A percentile compares a stretch with the other conserved stretches of the same genome.
These are phyloP conservation scores for Thozetella sp. DNA, from an alignment of 495 filamentous ascomycete species.

Conservation along the genomic window DNA sequence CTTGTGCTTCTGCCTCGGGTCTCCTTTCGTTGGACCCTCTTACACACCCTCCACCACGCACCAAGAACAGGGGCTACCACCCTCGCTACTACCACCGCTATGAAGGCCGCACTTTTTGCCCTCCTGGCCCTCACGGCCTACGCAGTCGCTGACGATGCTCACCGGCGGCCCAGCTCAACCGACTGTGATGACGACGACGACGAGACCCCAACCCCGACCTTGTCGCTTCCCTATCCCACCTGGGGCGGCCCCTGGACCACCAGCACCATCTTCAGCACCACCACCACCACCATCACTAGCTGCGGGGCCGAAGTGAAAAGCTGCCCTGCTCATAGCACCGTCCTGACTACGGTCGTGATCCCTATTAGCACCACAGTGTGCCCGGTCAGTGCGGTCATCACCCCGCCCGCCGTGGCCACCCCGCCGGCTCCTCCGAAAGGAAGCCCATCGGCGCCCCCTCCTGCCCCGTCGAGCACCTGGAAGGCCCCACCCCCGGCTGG, in stretches of 20 bases:
- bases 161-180: slow-evolving; percentile 11
- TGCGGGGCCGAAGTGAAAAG: slow-evolving; percentile 20
- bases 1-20: neutral
- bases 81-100: slow-evolving; percentile 1
- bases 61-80: slow-evolving; percentile 1
- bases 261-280: slow-evolving; percentile 30
- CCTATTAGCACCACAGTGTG: slow-evolving; percentile 35
- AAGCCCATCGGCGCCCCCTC: slow-evolving; percentile 11
- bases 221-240: slow-evolving; percentile 5
- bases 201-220: slow-evolving; percentile 12
- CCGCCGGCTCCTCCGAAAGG: slow-evolving; percentile 8
- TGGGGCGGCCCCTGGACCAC: slow-evolving; percentile 23
- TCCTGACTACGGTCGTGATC: slow-evolving; percentile 33
- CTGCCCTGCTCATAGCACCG: slow-evolving; percentile 30
- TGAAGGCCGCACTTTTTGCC: slow-evolving; percentile 22
- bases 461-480: slow-evolving; percentile 5
- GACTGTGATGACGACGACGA: slow-evolving; percentile 7
- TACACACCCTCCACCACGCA: neutral
- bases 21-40: neutral
- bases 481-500: slow-evolving; percentile 13
- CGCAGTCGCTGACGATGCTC: slow-evolving; percentile 16
- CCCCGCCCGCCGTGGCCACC: slow-evolving; percentile 11
- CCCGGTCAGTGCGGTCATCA: slow-evolving; percentile 20
- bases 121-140: slow-evolving; percentile 27
- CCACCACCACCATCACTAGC: slow-evolving; percentile 24